phyloP scores from a whole-genome alignment of 768 basidiomycete species.

The Mycena kentingensis region DNA sequence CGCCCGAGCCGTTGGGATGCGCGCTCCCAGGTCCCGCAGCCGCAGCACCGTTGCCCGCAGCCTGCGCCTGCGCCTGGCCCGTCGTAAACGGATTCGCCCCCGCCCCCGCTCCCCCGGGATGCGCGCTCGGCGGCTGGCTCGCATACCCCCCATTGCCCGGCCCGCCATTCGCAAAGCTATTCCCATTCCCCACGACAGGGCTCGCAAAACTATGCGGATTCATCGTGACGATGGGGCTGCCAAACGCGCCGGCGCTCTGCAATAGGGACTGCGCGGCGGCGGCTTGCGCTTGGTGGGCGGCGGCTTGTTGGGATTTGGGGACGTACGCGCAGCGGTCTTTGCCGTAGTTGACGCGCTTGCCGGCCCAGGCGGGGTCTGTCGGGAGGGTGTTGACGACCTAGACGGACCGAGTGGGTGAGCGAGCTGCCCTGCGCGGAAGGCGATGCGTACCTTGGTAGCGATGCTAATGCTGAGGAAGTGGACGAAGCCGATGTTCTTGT shows the following conservation, averaged over 20 bases:
- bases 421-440: conserved; percentile 49
- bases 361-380: conserved; percentile 90
- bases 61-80: too few relatives aligned
- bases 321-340: conserved; percentile 99
- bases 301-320: conserved; percentile 91
- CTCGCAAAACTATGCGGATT: conserved; percentile 33
- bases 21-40: conserved; percentile 3
- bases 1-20: conserved; percentile 5
- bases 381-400: conserved; percentile 94
- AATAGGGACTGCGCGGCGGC: conserved; percentile 60
- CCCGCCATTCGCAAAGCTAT: conserved; percentile 5
- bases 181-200: conserved; percentile 33
- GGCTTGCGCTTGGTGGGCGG: conserved; percentile 82
- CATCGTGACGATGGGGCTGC: conserved; percentile 25
- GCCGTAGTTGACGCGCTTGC: conserved; percentile 96
- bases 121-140: conserved; percentile 11
- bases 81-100: conserved; percentile 10
- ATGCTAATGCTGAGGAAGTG: conserved; percentile 95
- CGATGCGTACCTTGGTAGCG: conserved; percentile 80
- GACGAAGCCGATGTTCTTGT: conserved; percentile 99
- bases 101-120: conserved; percentile 8
- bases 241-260: conserved; percentile 35
- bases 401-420: too few relatives aligned
- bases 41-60: background rate
- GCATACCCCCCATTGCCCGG: too few relatives aligned